A percentile compares a stretch with the other conserved stretches of the same genome.
phyloP scores from a whole-genome alignment of 2,329 filamentous ascomycete genomes.

The Magnaporthiopsis incrustans region DNA sequence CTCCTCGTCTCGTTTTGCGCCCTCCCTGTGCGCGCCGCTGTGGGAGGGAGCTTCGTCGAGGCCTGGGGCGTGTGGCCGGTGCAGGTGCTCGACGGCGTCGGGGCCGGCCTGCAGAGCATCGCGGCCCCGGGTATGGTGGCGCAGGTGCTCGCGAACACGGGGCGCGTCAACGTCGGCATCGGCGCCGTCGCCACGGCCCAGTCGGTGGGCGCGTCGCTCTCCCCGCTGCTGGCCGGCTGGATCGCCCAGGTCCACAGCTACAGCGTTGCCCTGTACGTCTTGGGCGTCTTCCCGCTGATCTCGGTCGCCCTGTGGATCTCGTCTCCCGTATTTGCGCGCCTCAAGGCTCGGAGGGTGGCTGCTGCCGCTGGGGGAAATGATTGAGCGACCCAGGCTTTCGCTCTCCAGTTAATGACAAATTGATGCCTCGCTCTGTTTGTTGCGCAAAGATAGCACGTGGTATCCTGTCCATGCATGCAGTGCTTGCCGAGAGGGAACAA shows the following conservation, averaged over 20 bases:
- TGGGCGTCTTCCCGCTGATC: slow-evolving; percentile 1
- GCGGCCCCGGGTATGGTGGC: slow-evolving; percentile 1
- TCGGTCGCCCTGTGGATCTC: slow-evolving; percentile 1
- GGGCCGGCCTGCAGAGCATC: slow-evolving; percentile 1
- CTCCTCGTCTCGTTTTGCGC: slow-evolving; percentile 1
- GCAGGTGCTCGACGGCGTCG: slow-evolving; percentile 3
- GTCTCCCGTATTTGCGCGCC: too few species aligned
- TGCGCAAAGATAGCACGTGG: too few species aligned
- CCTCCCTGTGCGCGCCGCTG: neutral
- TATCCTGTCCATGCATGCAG: too few species aligned
- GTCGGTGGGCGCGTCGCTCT: neutral
- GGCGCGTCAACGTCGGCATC: slow-evolving; percentile 2
- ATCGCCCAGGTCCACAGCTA: neutral
- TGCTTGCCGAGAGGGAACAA: too few species aligned
- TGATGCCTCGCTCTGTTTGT: too few species aligned
- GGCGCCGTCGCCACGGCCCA: neutral
- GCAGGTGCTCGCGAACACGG: neutral
- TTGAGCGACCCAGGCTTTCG: too few species aligned
- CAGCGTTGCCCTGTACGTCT: neutral
- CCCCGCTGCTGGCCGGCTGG: slow-evolving; percentile 3
- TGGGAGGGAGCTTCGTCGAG: neutral
- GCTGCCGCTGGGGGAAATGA: too few species aligned
- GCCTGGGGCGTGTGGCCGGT: slow-evolving; percentile 5
- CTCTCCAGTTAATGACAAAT: too few species aligned
- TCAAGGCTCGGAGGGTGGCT: too few species aligned